Base-by-base conservation (phyloP, 1,139 yeast species). In the Petasospora fabianii region DNA sequence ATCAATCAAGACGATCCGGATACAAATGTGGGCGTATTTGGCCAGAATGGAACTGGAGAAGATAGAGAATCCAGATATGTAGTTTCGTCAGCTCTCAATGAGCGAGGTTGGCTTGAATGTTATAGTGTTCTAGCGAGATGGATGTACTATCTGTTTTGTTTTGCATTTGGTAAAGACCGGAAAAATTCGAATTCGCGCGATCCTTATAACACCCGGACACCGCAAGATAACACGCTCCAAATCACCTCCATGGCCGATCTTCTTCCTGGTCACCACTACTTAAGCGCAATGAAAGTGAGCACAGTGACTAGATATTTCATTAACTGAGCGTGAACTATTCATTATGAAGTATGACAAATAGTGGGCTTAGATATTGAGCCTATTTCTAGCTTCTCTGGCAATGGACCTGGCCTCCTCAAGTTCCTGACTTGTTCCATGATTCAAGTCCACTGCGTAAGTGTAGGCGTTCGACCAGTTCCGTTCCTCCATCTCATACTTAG, bases 391-490 rank as follows among this genome's bases (percentile, higher is more conserved):
- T 49, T 84, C 95, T 49, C 94, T 69, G 0, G 92, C 86, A 34
- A 90, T 82, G 0, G 84, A 73, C 36, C 96, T 66, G 0, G 96
- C 97, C 55, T 88, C 97, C 55, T 87, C 96, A 26, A 87, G 76
- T 54, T 86, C 96, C 46, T 81, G 86, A 9, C 92, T 83, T 27
- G 84, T 75, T 21, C 94, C 94, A 44, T 80, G 80, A 18, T 80
- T 79, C 48, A 88, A 71, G 43, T 80, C 86, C 43, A 76, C 75
- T 0, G 96, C 94, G 53, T 84, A 76, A 36, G 73, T 77, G 49
- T 81, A 80, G 0, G 97, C 96, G 42, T 69, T 73, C 32, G 75
- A 77, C 66, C 74, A 88, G 45, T 78, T 74, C 15, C 73, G 67
- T 35, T 64, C 64, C 15, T 68, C 69, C 48, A 81, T 62, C 30